Evolutionary conservation across 2,329 filamentous ascomycete species (phyloP).

Genomic region (Mariannaea elegans): DNA sequence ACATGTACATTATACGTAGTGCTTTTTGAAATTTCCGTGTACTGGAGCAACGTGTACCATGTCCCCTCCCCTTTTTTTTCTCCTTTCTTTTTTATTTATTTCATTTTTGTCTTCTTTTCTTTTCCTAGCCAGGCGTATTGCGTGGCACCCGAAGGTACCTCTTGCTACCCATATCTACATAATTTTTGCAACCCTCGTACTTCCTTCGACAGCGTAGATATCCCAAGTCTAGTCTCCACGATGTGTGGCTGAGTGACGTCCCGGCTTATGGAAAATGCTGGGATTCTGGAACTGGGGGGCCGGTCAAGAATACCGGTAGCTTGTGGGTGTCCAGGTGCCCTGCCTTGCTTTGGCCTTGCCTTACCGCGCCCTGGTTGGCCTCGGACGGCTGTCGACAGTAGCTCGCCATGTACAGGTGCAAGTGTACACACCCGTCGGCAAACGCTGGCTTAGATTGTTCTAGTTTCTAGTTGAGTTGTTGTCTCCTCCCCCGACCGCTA

Average conservation of each 20-base stretch:
- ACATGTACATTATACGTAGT: background rate
- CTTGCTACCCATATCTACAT: too few species aligned
- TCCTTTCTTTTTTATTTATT: background rate
- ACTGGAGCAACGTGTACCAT: background rate
- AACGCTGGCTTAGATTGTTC: slow-evolving; percentile 16
- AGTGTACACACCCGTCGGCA: slow-evolving; percentile 15
- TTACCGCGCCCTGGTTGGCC: slow-evolving; percentile 30
- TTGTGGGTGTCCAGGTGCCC: slow-evolving; percentile 17
- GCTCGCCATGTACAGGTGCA: slow-evolving; percentile 13
- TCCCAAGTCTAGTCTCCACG: slow-evolving; percentile 5
- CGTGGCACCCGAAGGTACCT: too few species aligned
- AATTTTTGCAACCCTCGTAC: background rate
- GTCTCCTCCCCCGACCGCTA: slow-evolving; percentile 37
- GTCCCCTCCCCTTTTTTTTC: background rate
- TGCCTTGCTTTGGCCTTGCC: slow-evolving; percentile 21
- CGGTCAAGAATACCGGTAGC: slow-evolving; percentile 27
- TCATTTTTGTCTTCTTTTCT: background rate
- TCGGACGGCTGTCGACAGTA: slow-evolving; percentile 12
- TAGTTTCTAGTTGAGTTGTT: slow-evolving; percentile 32
- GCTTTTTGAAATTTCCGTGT: background rate
- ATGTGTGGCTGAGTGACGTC: slow-evolving; percentile 19
- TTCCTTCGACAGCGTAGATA: background rate
- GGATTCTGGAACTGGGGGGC: slow-evolving; percentile 18
- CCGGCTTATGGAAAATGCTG: slow-evolving; percentile 12
- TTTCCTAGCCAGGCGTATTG: too few species aligned